A percentile compares a stretch with the other conserved stretches of the same genome.
Evolutionary conservation across 1,284 basidiomycete species (phyloP).

Genomic region (Dichomitus squalens): DNA sequence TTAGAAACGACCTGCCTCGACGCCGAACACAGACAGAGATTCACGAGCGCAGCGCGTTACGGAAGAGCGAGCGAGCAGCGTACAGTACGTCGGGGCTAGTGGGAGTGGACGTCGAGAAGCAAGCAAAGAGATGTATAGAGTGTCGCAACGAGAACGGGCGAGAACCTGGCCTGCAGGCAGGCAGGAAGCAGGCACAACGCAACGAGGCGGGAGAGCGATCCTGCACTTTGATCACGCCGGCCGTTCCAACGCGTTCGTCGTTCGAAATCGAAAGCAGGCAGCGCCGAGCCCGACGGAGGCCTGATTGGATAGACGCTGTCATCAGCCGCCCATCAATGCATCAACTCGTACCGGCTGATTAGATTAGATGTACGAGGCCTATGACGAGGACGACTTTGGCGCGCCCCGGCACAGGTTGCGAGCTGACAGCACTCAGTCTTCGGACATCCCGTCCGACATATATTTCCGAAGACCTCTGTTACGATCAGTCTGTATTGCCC

Average conservation of each 20-base stretch:
- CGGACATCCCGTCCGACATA: neutral
- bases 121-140: neutral
- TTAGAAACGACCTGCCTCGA: no score
- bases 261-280: neutral
- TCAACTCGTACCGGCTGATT: neutral
- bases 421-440: no score
- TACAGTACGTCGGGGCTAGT: neutral
- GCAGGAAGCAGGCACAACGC: slow-evolving; percentile 1
- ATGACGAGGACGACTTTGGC: neutral
- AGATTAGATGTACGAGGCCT: neutral
- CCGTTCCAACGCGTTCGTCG: no score
- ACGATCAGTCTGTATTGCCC: neutral
- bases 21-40: no score
- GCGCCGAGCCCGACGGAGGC: neutral
- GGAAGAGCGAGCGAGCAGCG: no score
- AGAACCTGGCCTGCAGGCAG: slow-evolving; percentile 13
- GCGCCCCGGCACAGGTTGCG: neutral
- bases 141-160: neutral
- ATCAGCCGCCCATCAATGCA: no score
- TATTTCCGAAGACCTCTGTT: neutral
- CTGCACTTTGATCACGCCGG: neutral
- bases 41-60: no score
- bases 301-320: slow-evolving; percentile 3
- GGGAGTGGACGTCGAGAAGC: neutral
- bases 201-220: slow-evolving; percentile 18